phyloP scores from a whole-genome alignment of 768 basidiomycete species.

The Kwoniella botswanensis region DNA sequence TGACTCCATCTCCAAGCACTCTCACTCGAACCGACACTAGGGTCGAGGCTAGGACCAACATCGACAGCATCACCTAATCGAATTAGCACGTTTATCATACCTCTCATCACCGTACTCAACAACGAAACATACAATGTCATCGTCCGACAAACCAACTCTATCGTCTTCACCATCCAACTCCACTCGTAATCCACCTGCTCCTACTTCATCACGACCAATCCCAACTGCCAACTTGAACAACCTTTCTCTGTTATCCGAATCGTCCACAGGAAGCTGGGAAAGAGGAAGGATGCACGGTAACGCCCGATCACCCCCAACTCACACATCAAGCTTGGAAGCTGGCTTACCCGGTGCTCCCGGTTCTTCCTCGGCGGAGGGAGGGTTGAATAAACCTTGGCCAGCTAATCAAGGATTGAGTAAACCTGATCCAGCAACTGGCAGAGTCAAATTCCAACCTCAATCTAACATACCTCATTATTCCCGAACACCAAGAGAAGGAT shows the following conservation, averaged over 20 bases:
- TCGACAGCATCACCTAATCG: no score
- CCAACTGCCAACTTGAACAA: conserved; percentile 34
- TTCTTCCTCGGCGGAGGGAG: neutral
- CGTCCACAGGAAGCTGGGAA: conserved; percentile 57
- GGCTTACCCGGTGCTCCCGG: neutral
- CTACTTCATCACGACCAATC: conserved; percentile 22
- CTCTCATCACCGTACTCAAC: neutral
- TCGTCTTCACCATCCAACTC: conserved; percentile 5
- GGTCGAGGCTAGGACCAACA: no score
- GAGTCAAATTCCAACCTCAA: conserved; percentile 21
- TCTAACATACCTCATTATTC: conserved; percentile 23
- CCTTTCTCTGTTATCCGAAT: conserved; percentile 47
- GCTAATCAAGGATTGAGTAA: conserved; percentile 11
- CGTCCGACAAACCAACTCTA: conserved; percentile 4
- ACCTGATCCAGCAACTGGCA: conserved; percentile 21
- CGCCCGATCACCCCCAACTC: conserved; percentile 42
- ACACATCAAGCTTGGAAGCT: conserved; percentile 10
- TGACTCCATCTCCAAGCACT: neutral
- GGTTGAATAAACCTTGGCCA: conserved; percentile 22
- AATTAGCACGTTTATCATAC: neutral
- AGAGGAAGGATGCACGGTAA: conserved; percentile 44
- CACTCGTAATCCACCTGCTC: neutral
- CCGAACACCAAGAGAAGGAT: conserved; percentile 67
- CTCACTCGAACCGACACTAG: no score
- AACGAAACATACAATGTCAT: conserved; percentile 1